Evolutionary conservation across 2,329 filamentous ascomycete species (phyloP), one percentile per base, ranked within the genome.

Genomic region (Pezicula neosporulosa): DNA sequence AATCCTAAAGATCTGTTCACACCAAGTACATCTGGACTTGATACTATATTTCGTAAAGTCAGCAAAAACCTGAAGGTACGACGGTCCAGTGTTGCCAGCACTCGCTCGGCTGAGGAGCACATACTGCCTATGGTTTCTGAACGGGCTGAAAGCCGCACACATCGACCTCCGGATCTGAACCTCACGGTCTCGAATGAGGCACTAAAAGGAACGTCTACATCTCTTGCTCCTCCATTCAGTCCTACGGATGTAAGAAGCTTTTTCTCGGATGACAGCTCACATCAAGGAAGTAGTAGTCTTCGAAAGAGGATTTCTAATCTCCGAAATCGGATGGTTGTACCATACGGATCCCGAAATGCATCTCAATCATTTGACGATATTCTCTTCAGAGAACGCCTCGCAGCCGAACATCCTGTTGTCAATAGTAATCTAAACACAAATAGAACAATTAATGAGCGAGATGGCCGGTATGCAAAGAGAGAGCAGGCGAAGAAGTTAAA

Each of bases 261-360:
- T 44, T 70, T 70, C 46, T 71, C 69, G 2, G 67, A 70, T 51
- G 63, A 70, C 45, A 72, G 69, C 55, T 70, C 68, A 4, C 61
- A 59, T 44, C 47, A 60, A 16, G 56, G 44, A 7, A 43, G 47
- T 19, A 50, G 56, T 21, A 62, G 55, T 46, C 47, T 66, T 35
- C 52, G 62, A 12, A 60, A 61, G 44, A 57, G 59, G 47, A 49
- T 66, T 15, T 63, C 61, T 6, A 59, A 63, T 43, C 49, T 65
- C 19, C 59, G 55, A 49, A 55, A 59, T 44, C 58, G 57, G 27
- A 55, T 66, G 42, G 53, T 52, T 24, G 57, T 51, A 13, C 63
- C 60, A 8, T 66, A 65, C 30, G 48, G 50, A 13, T 49, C 54
- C 33, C 57, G 55, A 43, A 51, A 46, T 49, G 62, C 53, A 37